Evolutionary conservation across 805 yeast genomes (phyloP).

Genomic region (Cyberlindnera euphorbiae): DNA sequence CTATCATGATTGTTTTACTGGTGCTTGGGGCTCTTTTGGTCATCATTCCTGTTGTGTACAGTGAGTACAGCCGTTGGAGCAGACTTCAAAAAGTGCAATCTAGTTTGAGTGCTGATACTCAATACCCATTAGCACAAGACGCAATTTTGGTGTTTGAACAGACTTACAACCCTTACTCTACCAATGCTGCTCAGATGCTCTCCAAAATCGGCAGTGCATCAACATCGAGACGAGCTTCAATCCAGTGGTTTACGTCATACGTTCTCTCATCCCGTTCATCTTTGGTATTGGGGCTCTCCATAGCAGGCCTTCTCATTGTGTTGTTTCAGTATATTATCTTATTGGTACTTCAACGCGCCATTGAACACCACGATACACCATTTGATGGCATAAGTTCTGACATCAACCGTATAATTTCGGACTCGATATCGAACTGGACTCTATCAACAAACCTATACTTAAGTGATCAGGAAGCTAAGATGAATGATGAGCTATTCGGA

Average conservation of each 20-base stretch:
- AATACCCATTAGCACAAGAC: constrained; percentile 10
- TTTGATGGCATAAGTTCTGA: constrained; percentile 13
- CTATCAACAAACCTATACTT: constrained; percentile 53
- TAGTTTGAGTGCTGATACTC: constrained; percentile 3
- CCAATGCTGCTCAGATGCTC: constrained; percentile 16
- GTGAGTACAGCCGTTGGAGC: constrained; percentile 46
- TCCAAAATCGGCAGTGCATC: constrained; percentile 7
- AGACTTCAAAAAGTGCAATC: constrained; percentile 33
- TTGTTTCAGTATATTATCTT: constrained; percentile 50
- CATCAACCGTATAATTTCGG: constrained; percentile 23
- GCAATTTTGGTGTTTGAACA: constrained; percentile 17
- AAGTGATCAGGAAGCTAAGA: constrained; percentile 37
- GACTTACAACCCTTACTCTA: constrained; percentile 22
- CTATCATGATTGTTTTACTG: constrained; percentile 36
- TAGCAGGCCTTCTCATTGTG: constrained; percentile 52
- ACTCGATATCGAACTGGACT: constrained; percentile 45
- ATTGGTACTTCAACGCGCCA: constrained; percentile 20
- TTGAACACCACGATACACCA: constrained; percentile 9
- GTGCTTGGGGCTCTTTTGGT: constrained; percentile 37
- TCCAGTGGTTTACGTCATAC: constrained; percentile 38
- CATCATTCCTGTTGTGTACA: constrained; percentile 38
- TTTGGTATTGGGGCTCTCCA: constrained; percentile 45
- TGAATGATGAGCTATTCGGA: constrained; percentile 66
- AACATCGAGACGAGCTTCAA: constrained; percentile 18
- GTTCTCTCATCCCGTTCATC: constrained; percentile 49